Evolutionary conservation across 768 basidiomycete genomes (phyloP).

Genomic region (Phylloporus arenicola): DNA sequence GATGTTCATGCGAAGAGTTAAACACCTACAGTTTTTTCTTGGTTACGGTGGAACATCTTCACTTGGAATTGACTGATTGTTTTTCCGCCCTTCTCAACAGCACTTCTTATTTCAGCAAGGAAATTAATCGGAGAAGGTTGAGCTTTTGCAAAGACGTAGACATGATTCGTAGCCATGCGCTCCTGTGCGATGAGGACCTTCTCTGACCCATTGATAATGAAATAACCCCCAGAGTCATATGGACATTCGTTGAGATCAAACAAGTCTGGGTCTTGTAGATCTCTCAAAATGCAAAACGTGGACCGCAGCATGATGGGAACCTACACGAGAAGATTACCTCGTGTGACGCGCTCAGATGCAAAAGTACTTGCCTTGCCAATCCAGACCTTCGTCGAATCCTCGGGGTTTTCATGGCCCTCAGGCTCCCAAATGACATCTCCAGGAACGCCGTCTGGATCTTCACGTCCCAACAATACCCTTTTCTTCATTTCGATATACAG

Average conservation of each 20-base stretch:
- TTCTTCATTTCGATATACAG: constrained; percentile 95
- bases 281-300: constrained; percentile 88
- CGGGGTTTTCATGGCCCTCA: constrained; percentile 57
- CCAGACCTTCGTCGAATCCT: constrained; percentile 81
- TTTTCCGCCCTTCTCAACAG: constrained; percentile 97
- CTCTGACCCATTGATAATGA: constrained; percentile 99
- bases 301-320: constrained; percentile 98
- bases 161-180: constrained; percentile 98
- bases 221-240: constrained; percentile 98
- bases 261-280: constrained; percentile 70
- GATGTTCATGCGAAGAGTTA: neutral
- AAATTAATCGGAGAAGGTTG: constrained; percentile 95
- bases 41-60: constrained; percentile 90
- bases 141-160: constrained; percentile 97
- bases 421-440: constrained; percentile 77
- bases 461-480: constrained; percentile 69
- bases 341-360: constrained; percentile 2
- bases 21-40: constrained; percentile 74
- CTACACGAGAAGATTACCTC: constrained; percentile 36
- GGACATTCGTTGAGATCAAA: constrained; percentile 97
- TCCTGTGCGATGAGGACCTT: constrained; percentile 99
- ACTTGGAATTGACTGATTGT: constrained; percentile 97
- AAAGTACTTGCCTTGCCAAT: constrained; percentile 74
- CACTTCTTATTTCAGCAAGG: constrained; percentile 94
- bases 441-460: constrained; percentile 73